phyloP scores from a whole-genome alignment of 2,329 filamentous ascomycete genomes.

The Verticillium tricorpus region DNA sequence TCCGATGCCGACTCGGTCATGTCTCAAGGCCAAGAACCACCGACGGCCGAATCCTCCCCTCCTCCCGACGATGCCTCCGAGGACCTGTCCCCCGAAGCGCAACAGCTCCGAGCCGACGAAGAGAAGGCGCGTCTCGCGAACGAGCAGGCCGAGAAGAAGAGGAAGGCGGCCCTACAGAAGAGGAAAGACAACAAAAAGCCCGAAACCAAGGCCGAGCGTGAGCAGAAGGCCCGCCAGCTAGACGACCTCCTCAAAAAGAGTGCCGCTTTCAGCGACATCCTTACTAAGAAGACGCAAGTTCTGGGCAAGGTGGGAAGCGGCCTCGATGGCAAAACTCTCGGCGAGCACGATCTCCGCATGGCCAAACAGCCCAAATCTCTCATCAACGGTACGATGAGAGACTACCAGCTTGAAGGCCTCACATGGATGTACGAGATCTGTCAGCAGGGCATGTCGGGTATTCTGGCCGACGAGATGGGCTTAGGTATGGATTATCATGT shows the following conservation, averaged over 20 bases:
- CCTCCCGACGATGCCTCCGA: conserved; percentile 19
- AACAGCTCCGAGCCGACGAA: conserved; percentile 29
- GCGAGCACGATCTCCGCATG: conserved; percentile 67
- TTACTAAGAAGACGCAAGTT: conserved; percentile 60
- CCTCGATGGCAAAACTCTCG: conserved; percentile 54
- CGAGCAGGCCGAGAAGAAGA: conserved; percentile 45
- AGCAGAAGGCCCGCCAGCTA: conserved; percentile 54
- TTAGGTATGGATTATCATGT: conserved; percentile 42
- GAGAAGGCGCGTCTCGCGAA: conserved; percentile 28
- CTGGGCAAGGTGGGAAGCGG: conserved; percentile 58
- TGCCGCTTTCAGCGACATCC: conserved; percentile 56
- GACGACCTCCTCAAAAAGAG: conserved; percentile 57
- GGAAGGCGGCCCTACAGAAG: conserved; percentile 28
- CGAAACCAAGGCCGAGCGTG: conserved; percentile 48
- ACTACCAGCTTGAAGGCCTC: conserved; percentile 89
- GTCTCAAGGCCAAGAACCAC: conserved; percentile 22
- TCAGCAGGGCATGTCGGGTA: conserved; percentile 81
- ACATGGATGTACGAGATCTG: conserved; percentile 90
- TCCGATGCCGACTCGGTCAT: conserved; percentile 26
- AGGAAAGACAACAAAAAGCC: conserved; percentile 45
- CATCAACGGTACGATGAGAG: conserved; percentile 83
- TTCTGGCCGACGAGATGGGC: conserved; percentile 92
- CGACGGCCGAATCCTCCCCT: conserved; percentile 32
- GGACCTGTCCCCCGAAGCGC: conserved; percentile 14
- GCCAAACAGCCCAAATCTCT: conserved; percentile 83